Base-by-base conservation (phyloP, 2,329 filamentous ascomycete genomes). In the Meredithiella fracta region DNA sequence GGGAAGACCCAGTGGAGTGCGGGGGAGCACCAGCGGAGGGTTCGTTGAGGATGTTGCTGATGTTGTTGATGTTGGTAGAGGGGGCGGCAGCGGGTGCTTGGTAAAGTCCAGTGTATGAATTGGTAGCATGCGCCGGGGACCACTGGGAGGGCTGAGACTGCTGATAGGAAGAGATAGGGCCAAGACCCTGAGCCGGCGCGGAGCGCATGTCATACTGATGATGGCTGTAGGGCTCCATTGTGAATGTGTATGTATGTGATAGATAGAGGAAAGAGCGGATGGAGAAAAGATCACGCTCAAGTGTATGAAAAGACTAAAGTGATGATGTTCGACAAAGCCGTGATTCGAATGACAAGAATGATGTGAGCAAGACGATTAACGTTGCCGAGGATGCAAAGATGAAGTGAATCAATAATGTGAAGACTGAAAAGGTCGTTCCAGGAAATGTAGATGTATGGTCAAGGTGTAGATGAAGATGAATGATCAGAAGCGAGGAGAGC, bases 21-120 rank as follows among this genome's bases (percentile, higher is more conserved):
- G 47, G 38, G 25, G 40, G 52, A 1, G 56, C 26, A 5, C 51
- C 49, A 14, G 54, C 29, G 6, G 17, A 34, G 40, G 52, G 51
- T 20, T 58, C 56, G 37, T 58, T 58, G 17, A 58, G 51, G 14
- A 58, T 52, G 53, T 54, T 55, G 49, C 44, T 58, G 25, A 58
- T 58, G 2, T 40, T 57, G 40, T 50, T 40, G 14, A 44, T 40
- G 4, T 51, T 42, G 23, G 47, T 47, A 1, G 56, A 47, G n/a
- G 56, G 38, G 11, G 47, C 56, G 6, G 56, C 47, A 8, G 56
- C 47, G 17, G 47, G 53, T 9, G 34, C 47, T 20, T 44, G 40
- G 47, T 58, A 58, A 44, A 58, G 37, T 23, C 44, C 51, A 25
- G 47, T 26, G 8, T 55, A 58, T 23, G 38, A 20, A 14, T 38